Evolutionary conservation across 1,139 yeast genomes (phyloP).

Genomic region (Yamadazyma epiphylla): DNA sequence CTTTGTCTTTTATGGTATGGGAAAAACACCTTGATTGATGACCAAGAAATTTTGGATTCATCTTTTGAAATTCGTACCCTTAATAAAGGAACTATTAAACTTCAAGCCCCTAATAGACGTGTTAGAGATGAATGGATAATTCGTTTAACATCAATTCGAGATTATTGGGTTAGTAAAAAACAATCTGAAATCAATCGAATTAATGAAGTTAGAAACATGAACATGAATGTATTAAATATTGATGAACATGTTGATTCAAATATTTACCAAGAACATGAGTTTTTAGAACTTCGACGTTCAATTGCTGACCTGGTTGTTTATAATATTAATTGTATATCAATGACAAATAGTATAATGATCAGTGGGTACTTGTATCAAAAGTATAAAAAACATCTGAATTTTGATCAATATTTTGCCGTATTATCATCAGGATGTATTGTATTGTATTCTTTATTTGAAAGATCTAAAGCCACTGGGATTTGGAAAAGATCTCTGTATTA

Average conservation of each 20-base stretch:
- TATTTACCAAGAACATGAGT: conserved; percentile 44
- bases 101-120: conserved; percentile 52
- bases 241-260: conserved; percentile 59
- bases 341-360: conserved; percentile 55
- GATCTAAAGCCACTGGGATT: conserved; percentile 46
- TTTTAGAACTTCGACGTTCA: conserved; percentile 55
- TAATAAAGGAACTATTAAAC: conserved; percentile 44
- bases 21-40: conserved; percentile 16
- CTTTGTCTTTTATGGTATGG: conserved; percentile 45
- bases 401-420: conserved; percentile 57
- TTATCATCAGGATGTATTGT: conserved; percentile 68
- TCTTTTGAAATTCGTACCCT: conserved; percentile 51
- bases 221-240: conserved; percentile 45
- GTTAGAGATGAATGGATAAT: conserved; percentile 66
- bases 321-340: conserved; percentile 54
- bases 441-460: conserved; percentile 43
- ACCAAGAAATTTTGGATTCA: conserved; percentile 34
- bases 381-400: conserved; percentile 63
- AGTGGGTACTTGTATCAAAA: conserved; percentile 69
- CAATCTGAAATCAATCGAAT: conserved; percentile 38
- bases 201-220: conserved; percentile 38
- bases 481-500: conserved; percentile 42
- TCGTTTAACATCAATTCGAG: conserved; percentile 38
- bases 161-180: conserved; percentile 58
- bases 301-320: conserved; percentile 50